These are phyloP conservation scores for Coemansia sp. DNA, from an alignment of 192 early-diverging fungal species.

Conservation along the genomic window DNA sequence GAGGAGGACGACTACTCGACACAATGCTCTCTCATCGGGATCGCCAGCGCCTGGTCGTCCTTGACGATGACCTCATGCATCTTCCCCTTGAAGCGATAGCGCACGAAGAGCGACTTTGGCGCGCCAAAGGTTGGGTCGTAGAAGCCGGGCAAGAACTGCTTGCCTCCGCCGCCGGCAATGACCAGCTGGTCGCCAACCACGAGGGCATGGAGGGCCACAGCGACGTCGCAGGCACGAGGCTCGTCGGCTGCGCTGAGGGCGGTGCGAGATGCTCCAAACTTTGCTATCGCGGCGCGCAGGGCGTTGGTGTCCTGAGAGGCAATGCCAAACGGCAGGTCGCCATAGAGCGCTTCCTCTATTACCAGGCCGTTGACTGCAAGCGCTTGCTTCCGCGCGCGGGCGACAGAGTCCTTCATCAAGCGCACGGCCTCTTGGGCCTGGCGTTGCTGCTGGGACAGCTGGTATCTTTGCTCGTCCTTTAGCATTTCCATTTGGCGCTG, in stretches of 20 bases:
- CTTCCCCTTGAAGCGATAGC: conserved; percentile 80
- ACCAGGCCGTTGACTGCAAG: conserved; percentile 70
- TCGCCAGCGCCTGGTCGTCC: conserved; percentile 78
- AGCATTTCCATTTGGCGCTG: conserved; percentile 58
- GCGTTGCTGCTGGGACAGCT: conserved; percentile 66
- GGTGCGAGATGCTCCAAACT: conserved; percentile 3
- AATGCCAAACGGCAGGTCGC: conserved; percentile 65
- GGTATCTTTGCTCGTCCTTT: conserved; percentile 65
- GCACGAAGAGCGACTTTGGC: conserved; percentile 80
- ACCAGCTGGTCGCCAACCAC: conserved; percentile 87
- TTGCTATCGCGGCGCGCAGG: conserved; percentile 18
- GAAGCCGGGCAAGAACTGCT: conserved; percentile 91
- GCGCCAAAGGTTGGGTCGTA: conserved; percentile 95
- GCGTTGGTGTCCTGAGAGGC: conserved; percentile 45
- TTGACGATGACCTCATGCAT: conserved; percentile 81
- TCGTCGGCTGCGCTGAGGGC: conserved; percentile 32
- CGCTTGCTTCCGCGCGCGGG: conserved; percentile 70
- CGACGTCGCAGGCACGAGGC: conserved; percentile 73
- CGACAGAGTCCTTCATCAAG: conserved; percentile 70
- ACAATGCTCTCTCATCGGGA: conserved; percentile 69
- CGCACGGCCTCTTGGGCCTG: conserved; percentile 80
- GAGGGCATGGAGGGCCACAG: conserved; percentile 81
- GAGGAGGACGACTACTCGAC: not conserved
- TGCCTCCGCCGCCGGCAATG: conserved; percentile 84
- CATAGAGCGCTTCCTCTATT: conserved; percentile 87